A percentile compares a stretch with the other conserved stretches of the same genome.
phyloP scores from a whole-genome alignment of 2,329 filamentous ascomycete genomes.

The Aotearoamyces nothofagi region DNA sequence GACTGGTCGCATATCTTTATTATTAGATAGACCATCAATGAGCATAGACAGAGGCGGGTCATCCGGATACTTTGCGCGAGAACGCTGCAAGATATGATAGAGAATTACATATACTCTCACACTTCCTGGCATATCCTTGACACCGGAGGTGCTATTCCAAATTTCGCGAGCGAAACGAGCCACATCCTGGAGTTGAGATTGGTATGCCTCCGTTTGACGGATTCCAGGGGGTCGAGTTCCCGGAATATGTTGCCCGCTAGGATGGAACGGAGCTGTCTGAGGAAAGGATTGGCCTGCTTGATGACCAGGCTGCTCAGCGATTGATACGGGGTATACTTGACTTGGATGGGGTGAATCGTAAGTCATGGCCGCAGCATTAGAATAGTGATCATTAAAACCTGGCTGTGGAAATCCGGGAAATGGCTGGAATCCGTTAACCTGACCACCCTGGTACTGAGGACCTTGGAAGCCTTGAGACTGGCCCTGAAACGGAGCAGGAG shows the following conservation, averaged over 20 bases:
- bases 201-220: conserved; percentile 27
- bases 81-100: conserved; percentile 43
- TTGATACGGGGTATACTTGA: conserved; percentile 9
- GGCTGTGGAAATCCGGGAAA: conserved; percentile 13
- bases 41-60: conserved; percentile 42
- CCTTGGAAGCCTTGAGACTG: conserved; percentile 11
- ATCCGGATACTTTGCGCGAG: conserved; percentile 39
- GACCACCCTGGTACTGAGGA: conserved; percentile 12
- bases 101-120: conserved; percentile 50
- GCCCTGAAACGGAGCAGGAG: conserved; percentile 11
- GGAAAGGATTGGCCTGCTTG: conserved; percentile 2
- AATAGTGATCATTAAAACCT: conserved; percentile 12
- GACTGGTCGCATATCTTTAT: conserved; percentile 39
- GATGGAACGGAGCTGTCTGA: conserved; percentile 2
- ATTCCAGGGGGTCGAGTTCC: conserved; percentile 8
- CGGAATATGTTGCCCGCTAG: background rate
- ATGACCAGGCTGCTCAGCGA: conserved; percentile 7
- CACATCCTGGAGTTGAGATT: conserved; percentile 34
- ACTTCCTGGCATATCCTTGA: conserved; percentile 45
- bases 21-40: conserved; percentile 39
- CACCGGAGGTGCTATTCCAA: conserved; percentile 43
- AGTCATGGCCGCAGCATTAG: conserved; percentile 6
- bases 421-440: conserved; percentile 10
- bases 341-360: conserved; percentile 9
- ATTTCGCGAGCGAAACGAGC: conserved; percentile 39